A percentile compares a stretch with the other conserved stretches of the same genome.
Conservation (phyloP, 2,329 filamentous ascomycete genomes). For the Aspergillaceae sp. region DNA sequence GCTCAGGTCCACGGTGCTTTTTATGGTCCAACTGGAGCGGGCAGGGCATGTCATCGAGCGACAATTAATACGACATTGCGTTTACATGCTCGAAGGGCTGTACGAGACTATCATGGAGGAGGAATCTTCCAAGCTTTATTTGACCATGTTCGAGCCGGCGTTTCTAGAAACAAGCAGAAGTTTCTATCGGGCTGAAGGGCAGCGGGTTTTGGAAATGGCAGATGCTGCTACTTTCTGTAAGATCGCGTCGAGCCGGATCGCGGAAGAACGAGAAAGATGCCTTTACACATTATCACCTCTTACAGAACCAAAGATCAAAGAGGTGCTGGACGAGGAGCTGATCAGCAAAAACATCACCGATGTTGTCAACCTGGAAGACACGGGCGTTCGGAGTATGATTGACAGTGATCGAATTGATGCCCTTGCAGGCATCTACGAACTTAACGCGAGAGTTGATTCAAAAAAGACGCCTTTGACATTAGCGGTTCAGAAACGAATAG, state of each 20-base stretch:
- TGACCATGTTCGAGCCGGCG: conserved; percentile 69
- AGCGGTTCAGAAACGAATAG: conserved; percentile 64
- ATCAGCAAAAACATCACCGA: conserved; percentile 70
- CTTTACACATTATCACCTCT: conserved; percentile 67
- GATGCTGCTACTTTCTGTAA: conserved; percentile 77
- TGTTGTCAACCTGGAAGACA: conserved; percentile 74
- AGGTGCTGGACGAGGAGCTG: conserved; percentile 71
- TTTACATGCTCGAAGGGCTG: conserved; percentile 81
- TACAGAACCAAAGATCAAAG: conserved; percentile 63
- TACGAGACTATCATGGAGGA: conserved; percentile 74
- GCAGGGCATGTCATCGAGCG: conserved; percentile 84
- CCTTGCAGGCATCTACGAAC: conserved; percentile 68
- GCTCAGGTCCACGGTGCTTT: conserved; percentile 72
- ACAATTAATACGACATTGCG: conserved; percentile 68
- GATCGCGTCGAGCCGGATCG: conserved; percentile 63
- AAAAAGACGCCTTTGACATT: conserved; percentile 62
- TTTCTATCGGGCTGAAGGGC: conserved; percentile 72
- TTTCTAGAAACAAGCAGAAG: conserved; percentile 62
- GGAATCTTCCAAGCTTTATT: conserved; percentile 72
- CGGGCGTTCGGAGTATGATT: conserved; percentile 80
- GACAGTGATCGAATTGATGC: conserved; percentile 77
- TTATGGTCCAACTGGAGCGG: conserved; percentile 87
- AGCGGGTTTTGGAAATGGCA: conserved; percentile 62
- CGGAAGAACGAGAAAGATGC: conserved; percentile 75
- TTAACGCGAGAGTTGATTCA: conserved; percentile 68